These are phyloP conservation scores for Pachysandra terminalis DNA, from an alignment of 164 flowering plant genomes.

Conservation along the genomic window DNA sequence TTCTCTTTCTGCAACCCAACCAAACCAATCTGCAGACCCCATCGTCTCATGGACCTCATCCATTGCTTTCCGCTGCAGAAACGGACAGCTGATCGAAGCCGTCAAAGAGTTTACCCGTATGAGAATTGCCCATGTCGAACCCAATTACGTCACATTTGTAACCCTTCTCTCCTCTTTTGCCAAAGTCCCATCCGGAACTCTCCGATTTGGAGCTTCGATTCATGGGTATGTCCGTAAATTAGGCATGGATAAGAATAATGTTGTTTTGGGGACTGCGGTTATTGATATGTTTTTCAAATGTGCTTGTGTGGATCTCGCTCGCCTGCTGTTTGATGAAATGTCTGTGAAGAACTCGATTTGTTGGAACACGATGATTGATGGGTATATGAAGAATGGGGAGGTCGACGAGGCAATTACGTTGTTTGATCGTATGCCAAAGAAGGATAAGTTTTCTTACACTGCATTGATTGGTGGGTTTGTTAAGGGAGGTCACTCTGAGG, in stretches of 20 bases:
- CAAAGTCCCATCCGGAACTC: conserved; percentile 19
- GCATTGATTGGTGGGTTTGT: conserved; percentile 56
- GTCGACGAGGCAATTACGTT: conserved; percentile 33
- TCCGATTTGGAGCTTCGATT: conserved; percentile 30
- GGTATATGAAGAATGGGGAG: conserved; percentile 48
- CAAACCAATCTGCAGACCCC: conserved; percentile 25
- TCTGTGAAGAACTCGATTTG: conserved; percentile 37
- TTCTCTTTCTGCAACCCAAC: conserved; percentile 7
- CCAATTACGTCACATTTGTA: conserved; percentile 48
- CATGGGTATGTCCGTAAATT: conserved; percentile 43
- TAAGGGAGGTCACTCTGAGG: conserved; percentile 35
- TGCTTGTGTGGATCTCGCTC: conserved; percentile 28
- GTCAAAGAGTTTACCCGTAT: conserved; percentile 35
- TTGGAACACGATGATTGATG: conserved; percentile 69
- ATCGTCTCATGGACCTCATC: conserved; percentile 50
- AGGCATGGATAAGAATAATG: conserved; percentile 37
- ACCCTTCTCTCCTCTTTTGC: conserved; percentile 55
- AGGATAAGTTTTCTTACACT: conserved; percentile 59
- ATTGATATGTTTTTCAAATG: conserved; percentile 50
- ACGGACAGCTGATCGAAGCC: conserved; percentile 35
- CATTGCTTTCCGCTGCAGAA: conserved; percentile 42
- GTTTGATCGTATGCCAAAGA: conserved; percentile 60
- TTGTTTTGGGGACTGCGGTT: conserved; percentile 53
- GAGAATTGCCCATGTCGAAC: conserved; percentile 41
- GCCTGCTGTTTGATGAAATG: conserved; percentile 44